Base-by-base conservation (phyloP, 768 basidiomycete species). In the Boletus rufocinnamomeus region DNA sequence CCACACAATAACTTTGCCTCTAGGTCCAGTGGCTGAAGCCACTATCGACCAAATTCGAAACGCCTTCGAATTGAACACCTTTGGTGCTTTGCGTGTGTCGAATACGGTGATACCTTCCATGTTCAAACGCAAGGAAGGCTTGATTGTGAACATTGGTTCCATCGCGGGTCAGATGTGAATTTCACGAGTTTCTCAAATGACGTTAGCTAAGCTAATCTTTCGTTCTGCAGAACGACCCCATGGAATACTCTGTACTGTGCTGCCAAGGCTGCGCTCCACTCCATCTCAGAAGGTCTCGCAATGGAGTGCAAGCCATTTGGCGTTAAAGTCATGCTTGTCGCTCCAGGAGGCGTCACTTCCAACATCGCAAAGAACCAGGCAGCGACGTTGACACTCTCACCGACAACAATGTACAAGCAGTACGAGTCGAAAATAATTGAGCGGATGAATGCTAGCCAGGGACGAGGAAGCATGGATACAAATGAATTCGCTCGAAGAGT, bases 231-330 rank as follows among this genome's bases (percentile, higher is more conserved):
- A 45, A 76, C 87, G 0, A 83, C 84, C 0, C 88, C 91, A 0
- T 93, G 88, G 88, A 82, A 81, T 54, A 79, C 82, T 0, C 66
- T 84, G 10, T 88, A 88, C 62, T 76, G 75, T 30, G 81, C 84
- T 0, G 69, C 80, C 47, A 88, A 87, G 66, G 81, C 86, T 0
- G 84, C 85, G 0, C 67, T 86, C 4, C 83, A 83, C 45, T 73
- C 79, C 27, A 74, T 91, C 30, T 84, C 83, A 48, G 83, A 91
- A 43, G 80, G 82, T 0, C 79, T 92, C 6, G 79, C 78, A 3
- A 87, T 90, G 88, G 91, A 94, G 66, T 84, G 84, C 72, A 80
- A 77, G 43, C 88, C 89, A 0, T 82, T 91, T 68, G 83, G 84
- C 32, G 80, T 94, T 57, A 75, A 81, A 25, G 88, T 92, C 44